A percentile compares a stretch with the other conserved stretches of the same genome.
Evolutionary conservation across 495 filamentous ascomycete genomes (phyloP).

Genomic region (Podospora didyma): DNA sequence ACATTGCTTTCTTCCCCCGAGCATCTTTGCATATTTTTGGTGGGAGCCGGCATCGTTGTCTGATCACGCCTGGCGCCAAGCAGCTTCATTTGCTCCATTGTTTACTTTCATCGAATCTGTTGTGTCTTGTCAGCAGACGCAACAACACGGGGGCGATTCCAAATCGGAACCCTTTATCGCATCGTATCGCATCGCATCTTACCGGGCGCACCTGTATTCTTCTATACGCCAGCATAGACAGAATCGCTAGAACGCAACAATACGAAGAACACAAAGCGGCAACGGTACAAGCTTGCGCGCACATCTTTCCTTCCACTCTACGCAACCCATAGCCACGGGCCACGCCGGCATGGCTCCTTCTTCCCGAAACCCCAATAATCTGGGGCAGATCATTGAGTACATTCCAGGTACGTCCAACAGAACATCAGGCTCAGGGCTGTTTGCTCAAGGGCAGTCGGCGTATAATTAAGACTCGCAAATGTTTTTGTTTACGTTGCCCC

Average conservation of each 20-base stretch:
- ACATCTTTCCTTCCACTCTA: background rate
- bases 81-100: too few relatives aligned
- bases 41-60: too few relatives aligned
- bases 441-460: background rate
- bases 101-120: background rate
- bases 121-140: background rate
- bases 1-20: background rate
- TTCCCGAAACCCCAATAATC: constrained; percentile 33
- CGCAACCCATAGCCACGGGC: background rate
- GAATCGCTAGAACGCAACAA: background rate
- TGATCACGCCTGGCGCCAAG: too few relatives aligned
- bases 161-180: background rate
- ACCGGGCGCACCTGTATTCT: background rate
- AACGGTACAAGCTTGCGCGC: background rate
- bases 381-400: constrained; percentile 55
- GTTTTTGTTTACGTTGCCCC: constrained; percentile 3
- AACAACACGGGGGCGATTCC: background rate
- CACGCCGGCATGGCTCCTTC: constrained; percentile 40
- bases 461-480: background rate
- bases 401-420: constrained; percentile 50
- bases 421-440: too few relatives aligned
- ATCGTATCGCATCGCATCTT: background rate
- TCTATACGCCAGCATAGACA: background rate
- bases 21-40: too few relatives aligned
- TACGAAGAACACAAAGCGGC: too few relatives aligned